Base-by-base conservation (phyloP, 352 stramenopile genomes). In the Pythium brassicae region DNA sequence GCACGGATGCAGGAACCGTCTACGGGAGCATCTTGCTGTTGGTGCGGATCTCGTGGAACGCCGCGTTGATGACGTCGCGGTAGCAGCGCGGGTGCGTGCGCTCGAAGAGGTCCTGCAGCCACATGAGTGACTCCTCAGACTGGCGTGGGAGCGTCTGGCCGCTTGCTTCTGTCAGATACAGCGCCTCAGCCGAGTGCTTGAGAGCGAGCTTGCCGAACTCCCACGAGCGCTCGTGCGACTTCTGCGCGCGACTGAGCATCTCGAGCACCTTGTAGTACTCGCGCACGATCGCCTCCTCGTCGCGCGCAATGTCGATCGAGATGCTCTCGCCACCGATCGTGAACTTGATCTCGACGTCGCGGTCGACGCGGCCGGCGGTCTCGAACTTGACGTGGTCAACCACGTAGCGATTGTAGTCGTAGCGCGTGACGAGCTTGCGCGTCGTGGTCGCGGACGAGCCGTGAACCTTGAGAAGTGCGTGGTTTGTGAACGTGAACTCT, bases 401-500 rank as follows among this genome's bases (percentile, higher is more conserved):
- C n/a, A 20, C 29, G n/a, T 68, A 37, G 23, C 0, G 40, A 29
- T 68, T 73, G 60, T 69, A 80, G 22, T 75, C 65, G 47, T 66
- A 69, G 12, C 71, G 60, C 45, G 60, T 59, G 19, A 80, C 68
- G 25, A 55, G 35, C 46, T 76, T 75, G 20, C 69, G 66, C 26
- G 75, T 82, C 0, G 75, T 82, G 1, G 72, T 75, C 32, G 71
- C 72, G 22, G 39, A 72, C 39, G 69, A 62, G 19, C 76, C 73
- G 11, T 69, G 2, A 4, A 65, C 61, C 39, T 66, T 59, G 27
- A 86, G 68, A 32, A 86, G 27, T 22, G 72, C 76, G 49, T 84
- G 68, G 44, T 86, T 83, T 1, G 76, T 84, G 62, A 86, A 86
- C 42, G 69, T 55, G 53, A 72, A 86, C 58, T 86, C 76, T 34